Base-by-base conservation (phyloP, 257 asterid species). In the Linaria vulgaris region DNA sequence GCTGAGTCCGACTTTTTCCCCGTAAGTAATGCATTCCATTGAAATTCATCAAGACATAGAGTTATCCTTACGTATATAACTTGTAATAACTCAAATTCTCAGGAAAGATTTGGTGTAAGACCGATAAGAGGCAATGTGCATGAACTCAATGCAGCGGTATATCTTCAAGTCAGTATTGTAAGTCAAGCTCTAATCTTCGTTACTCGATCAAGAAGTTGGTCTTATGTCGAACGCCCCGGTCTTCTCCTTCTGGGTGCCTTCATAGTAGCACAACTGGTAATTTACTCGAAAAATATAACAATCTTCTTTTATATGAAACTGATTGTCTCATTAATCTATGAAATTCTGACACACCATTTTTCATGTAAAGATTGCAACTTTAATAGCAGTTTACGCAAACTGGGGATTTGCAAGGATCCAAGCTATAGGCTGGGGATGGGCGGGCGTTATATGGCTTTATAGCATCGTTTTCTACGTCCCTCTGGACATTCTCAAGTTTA, bases 101-200 rank as follows among this genome's bases (percentile, higher is more conserved):
- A 83, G 90, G 81, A 80, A 1, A 63, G 67, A 38, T 81, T 81
- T 45, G 79, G 82, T 0, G 90, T 80, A 4, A 66, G 68, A 14
- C 22, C 83, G 7, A 80, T 81, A 34, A 72, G 71, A 56, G 15
- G 63, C 56, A 63, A 65, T 48, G 16, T 76, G 59, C n/a, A 22
- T 0, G 85, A 78, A 67, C 83, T 80, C 9, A 79, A 71, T 55
- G 73, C 90, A 11, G 90, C 87, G 0, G 27, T 83, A 1, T 83
- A 83, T 45, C 85, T 83, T 44, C 90, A 83, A 76, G 87, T 83
- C 31, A 83, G 87, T 11, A 83, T 83, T 14, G 79, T 83, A 15
- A 83, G 88, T 66, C 88, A 82, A 66, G 88, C 88, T 6, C 88
- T 82, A 16, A 82, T 82, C 73, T 82, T 83, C 4, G 89, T 83